Evolutionary conservation across 768 basidiomycete species (phyloP), one percentile per base, ranked within the genome.

Genomic region (Tricholomella constricta): DNA sequence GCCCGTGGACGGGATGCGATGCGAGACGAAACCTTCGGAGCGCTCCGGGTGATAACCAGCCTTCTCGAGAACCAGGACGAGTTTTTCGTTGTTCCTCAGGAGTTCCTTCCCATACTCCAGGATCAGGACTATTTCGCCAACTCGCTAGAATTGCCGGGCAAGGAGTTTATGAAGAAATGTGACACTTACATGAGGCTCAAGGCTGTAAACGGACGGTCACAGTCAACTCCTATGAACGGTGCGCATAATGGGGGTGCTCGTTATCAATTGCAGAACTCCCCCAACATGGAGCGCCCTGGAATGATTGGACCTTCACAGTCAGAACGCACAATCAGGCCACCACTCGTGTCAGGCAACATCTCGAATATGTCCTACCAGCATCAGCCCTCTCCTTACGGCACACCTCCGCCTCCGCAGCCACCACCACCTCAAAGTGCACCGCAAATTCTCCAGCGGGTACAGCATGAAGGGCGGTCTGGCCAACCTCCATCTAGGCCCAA

Each of bases 161-260:
- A 96, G 69, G 96, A 99, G 40, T 94, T 98, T 66, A 73, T 98
- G 75, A 97, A 92, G 80, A 95, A 91, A 72, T 92, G 90, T 57
- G 92, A 94, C 55, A 87, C 86, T n/a, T 96, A 93, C 69, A 83
- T 93, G 81, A 83, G 82, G 52, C 59, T 88, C 26, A 89, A 84
- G 69, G 75, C 81, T 4, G 72, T 68, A 35, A 86, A 83, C 55
- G 85, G 85, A n/a, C 73, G 79, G 45, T 69, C 77, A 25, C 72
- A 75, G 15, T 62, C 74, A 19, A 73, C 65, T 12, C 71, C 70
- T 31, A 64, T 71, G 65, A 65, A 73, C 57, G 58, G 69, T 61
- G 48, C 72, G 64, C 58, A 70, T 48, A 78, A 77, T 63, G 78
- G 77, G 45, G 67, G 60, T 61, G 65, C 69, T 50, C 75, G 77